Base-by-base conservation (phyloP, 2,329 filamentous ascomycete species). In the Hirsutella thompsonii region DNA sequence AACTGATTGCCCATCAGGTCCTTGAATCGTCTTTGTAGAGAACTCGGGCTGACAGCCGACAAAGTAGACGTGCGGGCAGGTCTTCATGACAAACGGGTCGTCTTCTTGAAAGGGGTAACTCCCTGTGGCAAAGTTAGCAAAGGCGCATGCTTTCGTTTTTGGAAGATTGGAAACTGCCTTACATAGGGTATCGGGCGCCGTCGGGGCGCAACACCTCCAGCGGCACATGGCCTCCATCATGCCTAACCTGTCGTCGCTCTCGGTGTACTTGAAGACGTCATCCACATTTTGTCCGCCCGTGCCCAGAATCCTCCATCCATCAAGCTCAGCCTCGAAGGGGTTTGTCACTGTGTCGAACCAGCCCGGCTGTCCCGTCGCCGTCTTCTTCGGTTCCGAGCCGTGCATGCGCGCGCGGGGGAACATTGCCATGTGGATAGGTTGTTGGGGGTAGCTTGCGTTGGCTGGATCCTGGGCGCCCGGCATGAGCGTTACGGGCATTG, bases 211-310 rank as follows among this genome's bases (percentile, higher is more conserved):
- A 55, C 87, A 85, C 46, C 92, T 75, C 92, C 92, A 98, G 44
- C 88, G 74, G 49, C 94, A 79, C 77, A 94, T 92, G 43, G 81
- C 81, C 61, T 96, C 92, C 83, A 96, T 92, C 74, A 95, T 85
- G 37, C 81, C 81, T 20, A 96, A 56, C 18, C 89, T 68, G 50
- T 88, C 79, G 34, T 87, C 77, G 29, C 76, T 80, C 43, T 82
- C 78, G 20, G 96, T 74, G 55, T 98, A 98, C 59, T 90, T 92
- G 60, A 88, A 85, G 3, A 96, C 77, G 59, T 98, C 93, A 52
- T 94, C 84, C 3, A 98, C 75, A 40, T 94, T 94, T 63, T 98
- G 92, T 0, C 92, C 92, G 29, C 85, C 83, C 0, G 84, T 92
- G 10, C 84, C 89, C 36, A 95, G 72, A 6, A 96, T 64, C 35